These are phyloP conservation scores for Coemansia sp. DNA, from an alignment of 192 early-diverging fungal species.

Conservation along the genomic window DNA sequence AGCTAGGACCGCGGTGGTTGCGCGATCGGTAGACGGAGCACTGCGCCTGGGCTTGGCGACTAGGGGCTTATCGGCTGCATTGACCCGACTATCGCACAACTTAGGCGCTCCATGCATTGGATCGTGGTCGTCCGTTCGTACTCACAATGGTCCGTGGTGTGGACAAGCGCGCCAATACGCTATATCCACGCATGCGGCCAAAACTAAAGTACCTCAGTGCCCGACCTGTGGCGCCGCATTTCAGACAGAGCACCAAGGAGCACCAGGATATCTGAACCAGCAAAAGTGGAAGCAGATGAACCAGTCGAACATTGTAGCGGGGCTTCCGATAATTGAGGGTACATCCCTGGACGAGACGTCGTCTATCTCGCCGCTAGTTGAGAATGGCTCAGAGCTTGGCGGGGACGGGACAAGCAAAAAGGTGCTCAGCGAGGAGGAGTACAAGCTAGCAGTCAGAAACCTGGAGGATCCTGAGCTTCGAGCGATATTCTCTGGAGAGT, in stretches of 20 bases:
- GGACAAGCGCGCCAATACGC: conserved; percentile 17
- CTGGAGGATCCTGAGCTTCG: conserved; percentile 53
- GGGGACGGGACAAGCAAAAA: conserved; percentile 5
- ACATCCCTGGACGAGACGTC: not conserved
- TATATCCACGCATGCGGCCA: conserved; percentile 24
- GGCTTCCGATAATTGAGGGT: conserved; percentile 9
- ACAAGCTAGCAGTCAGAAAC: conserved; percentile 26
- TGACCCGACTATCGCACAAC: too few relatives aligned
- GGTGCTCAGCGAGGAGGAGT: conserved; percentile 52
- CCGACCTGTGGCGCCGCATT: conserved; percentile 73
- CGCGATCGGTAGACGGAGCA: not conserved
- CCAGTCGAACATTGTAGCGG: conserved; percentile 48
- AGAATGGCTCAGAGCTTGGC: not conserved
- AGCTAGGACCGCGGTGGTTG: not conserved
- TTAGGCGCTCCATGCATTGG: not conserved
- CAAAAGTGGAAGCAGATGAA: conserved; percentile 48
- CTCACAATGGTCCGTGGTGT: not conserved
- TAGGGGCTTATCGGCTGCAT: not conserved
- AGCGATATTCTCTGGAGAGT: conserved; percentile 38
- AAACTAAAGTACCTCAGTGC: conserved; percentile 54
- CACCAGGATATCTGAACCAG: conserved; percentile 61
- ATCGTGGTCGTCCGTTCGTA: not conserved
- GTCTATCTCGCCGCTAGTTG: conserved; percentile 14
- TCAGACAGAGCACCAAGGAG: conserved; percentile 46
- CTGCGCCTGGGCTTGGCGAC: conserved; percentile 2